Percentiles rank a stretch among this genome's conserved stretches.
Evolutionary conservation across 1,139 yeast species (phyloP).

Genomic region (Candida smagusa): DNA sequence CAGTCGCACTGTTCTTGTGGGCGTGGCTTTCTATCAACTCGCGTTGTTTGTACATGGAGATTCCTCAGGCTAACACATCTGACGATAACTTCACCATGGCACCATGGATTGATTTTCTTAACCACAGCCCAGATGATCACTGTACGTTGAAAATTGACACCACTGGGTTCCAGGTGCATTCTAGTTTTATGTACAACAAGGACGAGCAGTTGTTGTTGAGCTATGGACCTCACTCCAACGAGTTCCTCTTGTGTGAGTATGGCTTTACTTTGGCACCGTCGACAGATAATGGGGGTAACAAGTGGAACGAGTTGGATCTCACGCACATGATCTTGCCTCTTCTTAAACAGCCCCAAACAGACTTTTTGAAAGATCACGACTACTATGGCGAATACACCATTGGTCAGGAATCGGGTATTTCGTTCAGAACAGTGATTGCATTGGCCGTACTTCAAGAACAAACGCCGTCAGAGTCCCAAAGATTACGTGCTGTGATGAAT

Average conservation of each 20-base stretch:
- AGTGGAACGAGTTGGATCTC: conserved; percentile 72
- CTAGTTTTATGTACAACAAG: conserved; percentile 29
- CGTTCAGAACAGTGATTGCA: conserved; percentile 76
- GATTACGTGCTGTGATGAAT: conserved; percentile 23
- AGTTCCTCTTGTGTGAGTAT: conserved; percentile 77
- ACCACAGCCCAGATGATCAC: conserved; percentile 61
- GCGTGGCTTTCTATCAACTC: conserved; percentile 89
- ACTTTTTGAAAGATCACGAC: conserved; percentile 48
- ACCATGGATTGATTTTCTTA: conserved; percentile 85
- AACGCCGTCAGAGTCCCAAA: conserved; percentile 30
- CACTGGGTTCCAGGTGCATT: conserved; percentile 50
- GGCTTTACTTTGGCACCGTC: conserved; percentile 57
- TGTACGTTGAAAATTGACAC: conserved; percentile 49
- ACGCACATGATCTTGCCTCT: conserved; percentile 36
- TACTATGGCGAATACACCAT: conserved; percentile 77
- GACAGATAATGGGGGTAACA: conserved; percentile 33
- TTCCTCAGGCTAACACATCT: conserved; percentile 48
- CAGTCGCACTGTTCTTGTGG: conserved; percentile 44
- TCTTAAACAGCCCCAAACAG: conserved; percentile 36
- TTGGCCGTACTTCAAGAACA: conserved; percentile 58
- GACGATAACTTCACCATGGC: conserved; percentile 83
- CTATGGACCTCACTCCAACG: conserved; percentile 88
- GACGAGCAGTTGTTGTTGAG: conserved; percentile 67
- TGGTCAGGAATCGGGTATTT: conserved; percentile 45
- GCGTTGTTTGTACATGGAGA: conserved; percentile 78